phyloP scores from a whole-genome alignment of 352 stramenopile genomes.

The Pythium folliculosum region DNA sequence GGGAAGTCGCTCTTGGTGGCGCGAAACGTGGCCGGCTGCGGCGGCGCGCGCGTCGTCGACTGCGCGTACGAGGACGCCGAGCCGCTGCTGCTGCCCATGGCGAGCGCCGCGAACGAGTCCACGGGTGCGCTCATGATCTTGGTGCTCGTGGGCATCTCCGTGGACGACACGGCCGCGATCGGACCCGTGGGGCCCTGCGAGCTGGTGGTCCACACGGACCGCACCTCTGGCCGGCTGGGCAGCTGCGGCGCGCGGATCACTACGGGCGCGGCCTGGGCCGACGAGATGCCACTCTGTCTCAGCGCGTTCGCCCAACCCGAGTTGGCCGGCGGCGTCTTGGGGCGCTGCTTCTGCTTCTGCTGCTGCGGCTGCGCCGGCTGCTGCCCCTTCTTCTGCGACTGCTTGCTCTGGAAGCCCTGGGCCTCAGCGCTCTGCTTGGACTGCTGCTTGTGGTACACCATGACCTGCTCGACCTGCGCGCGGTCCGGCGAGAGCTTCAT shows the following conservation, averaged over 20 bases:
- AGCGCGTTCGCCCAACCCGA: conserved; percentile 76
- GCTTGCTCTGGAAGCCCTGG: conserved; percentile 53
- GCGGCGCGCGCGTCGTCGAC: conserved; percentile 35
- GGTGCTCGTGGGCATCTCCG: conserved; percentile 39
- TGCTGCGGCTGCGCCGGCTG: conserved; percentile 28
- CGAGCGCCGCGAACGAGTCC: conserved; percentile 51
- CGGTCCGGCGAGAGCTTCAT: conserved; percentile 75
- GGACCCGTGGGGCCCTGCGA: conserved; percentile 16
- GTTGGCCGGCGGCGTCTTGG: conserved; percentile 40
- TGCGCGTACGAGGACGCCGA: conserved; percentile 39
- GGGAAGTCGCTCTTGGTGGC: conserved; percentile 78
- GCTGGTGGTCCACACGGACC: conserved; percentile 26
- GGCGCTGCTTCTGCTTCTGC: conserved; percentile 33
- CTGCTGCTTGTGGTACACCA: conserved; percentile 58
- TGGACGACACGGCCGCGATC: conserved; percentile 24
- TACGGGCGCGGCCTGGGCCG: conserved; percentile 15
- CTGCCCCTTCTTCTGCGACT: conserved; percentile 32
- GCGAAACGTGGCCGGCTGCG: conserved; percentile 40
- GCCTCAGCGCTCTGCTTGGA: conserved; percentile 39
- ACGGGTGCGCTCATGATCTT: conserved; percentile 65
- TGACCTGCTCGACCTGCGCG: conserved; percentile 63
- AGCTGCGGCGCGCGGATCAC: conserved; percentile 27
- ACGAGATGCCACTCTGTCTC: conserved; percentile 58
- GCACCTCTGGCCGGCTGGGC: conserved; percentile 18
- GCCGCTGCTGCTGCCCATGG: conserved; percentile 30